A percentile compares a stretch with the other conserved stretches of the same genome.
Conservation (phyloP, 108 stramenopile genomes). For the Cyclotella kingstonii region DNA sequence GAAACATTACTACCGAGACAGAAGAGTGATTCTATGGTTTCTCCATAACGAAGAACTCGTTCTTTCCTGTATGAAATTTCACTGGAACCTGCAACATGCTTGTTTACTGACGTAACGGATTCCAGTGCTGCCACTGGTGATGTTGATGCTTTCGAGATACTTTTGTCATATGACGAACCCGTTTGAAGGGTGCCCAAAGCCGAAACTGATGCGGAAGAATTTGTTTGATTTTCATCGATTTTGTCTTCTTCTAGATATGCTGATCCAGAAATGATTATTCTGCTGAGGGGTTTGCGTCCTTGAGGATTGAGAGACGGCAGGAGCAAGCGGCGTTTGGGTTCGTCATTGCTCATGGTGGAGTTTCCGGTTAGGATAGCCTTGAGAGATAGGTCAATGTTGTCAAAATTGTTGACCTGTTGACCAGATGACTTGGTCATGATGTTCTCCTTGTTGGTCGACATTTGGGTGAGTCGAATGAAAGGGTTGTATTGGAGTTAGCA, state of each 20-base stretch:
- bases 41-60: constrained; percentile 69
- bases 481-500: no score
- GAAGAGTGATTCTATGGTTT: constrained; percentile 68
- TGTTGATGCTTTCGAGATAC: no score
- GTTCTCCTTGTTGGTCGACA: no score
- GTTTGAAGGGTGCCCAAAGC: neutral
- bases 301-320: constrained; percentile 14
- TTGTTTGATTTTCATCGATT: neutral
- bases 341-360: neutral
- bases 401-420: no score
- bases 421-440: no score
- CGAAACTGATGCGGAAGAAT: neutral
- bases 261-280: neutral
- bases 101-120: neutral
- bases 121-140: neutral
- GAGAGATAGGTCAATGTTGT: no score
- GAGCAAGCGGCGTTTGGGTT: constrained; percentile 2
- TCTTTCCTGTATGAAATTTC: neutral
- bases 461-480: no score
- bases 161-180: neutral
- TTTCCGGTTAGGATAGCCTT: no score
- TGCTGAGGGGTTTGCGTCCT: neutral
- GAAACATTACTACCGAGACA: constrained; percentile 20
- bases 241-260: neutral
- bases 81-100: neutral